phyloP scores from a whole-genome alignment of 176 grass and related monocot genomes.

The Juncus effusus region DNA sequence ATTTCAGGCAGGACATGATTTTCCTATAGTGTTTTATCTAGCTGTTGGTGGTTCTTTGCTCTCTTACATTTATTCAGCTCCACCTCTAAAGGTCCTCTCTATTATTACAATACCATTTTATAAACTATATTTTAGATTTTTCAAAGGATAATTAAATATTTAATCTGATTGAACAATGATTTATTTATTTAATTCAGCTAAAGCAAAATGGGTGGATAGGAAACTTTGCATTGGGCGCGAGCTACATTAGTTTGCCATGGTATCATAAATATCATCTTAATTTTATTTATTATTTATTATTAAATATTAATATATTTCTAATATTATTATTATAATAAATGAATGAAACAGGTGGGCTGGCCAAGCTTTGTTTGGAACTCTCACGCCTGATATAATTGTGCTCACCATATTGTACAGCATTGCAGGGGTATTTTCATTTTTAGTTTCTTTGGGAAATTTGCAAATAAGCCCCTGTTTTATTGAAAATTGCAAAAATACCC shows the following conservation, averaged over 20 bases:
- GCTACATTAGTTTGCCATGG: slow-evolving; percentile 96
- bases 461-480: too few species aligned
- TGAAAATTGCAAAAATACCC: too few species aligned
- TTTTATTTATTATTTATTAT: slow-evolving; percentile 20
- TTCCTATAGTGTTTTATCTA: slow-evolving; percentile 88
- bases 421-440: slow-evolving; percentile 60
- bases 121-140: slow-evolving; percentile 1
- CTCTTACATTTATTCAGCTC: slow-evolving; percentile 99
- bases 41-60: slow-evolving; percentile 91
- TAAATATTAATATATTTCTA: slow-evolving; percentile 18
- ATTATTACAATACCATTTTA: slow-evolving; percentile 22
- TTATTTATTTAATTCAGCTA: slow-evolving; percentile 31
- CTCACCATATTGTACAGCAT: slow-evolving; percentile 83
- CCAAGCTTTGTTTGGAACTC: slow-evolving; percentile 89
- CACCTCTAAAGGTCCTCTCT: slow-evolving; percentile 77
- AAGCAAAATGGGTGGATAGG: slow-evolving; percentile 88
- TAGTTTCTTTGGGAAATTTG: slow-evolving; percentile 19
- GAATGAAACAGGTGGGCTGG: slow-evolving; percentile 84
- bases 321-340: slow-evolving; percentile 14
- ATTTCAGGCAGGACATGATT: slow-evolving; percentile 86
- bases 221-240: slow-evolving; percentile 92
- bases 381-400: slow-evolving; percentile 87
- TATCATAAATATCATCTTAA: slow-evolving; percentile 27
- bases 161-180: background rate
- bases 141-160: background rate